These are phyloP conservation scores for Rauvolfia tetraphylla DNA, from an alignment of 257 asterid species.

Conservation along the genomic window DNA sequence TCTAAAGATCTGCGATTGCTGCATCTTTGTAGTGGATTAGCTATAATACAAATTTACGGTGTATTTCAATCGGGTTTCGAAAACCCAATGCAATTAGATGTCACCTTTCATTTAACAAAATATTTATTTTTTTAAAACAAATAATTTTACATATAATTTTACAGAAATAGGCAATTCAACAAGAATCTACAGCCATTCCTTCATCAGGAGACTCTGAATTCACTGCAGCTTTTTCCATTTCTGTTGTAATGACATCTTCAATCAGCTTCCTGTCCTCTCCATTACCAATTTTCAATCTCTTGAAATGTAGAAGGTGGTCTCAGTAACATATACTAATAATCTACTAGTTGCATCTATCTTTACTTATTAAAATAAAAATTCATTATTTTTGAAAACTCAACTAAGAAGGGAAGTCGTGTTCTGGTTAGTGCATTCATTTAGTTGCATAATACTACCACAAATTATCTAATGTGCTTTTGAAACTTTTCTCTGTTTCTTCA, in stretches of 20 bases:
- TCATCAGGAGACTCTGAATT: slow-evolving; percentile 18
- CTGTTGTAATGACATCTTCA: slow-evolving; percentile 26
- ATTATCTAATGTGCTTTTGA: not conserved
- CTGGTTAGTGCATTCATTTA: not conserved
- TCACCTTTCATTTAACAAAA: too few relatives aligned
- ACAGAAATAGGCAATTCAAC: not conserved
- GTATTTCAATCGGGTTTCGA: too few relatives aligned
- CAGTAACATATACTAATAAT: not conserved
- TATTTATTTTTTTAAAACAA: too few relatives aligned
- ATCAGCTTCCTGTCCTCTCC: slow-evolving; percentile 21
- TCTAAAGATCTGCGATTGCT: too few relatives aligned
- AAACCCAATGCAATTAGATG: too few relatives aligned
- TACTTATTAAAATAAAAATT: not conserved
- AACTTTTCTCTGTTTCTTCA: not conserved
- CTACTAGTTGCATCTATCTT: not conserved
- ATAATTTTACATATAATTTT: not conserved
- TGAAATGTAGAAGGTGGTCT: slow-evolving; percentile 8
- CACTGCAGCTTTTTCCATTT: slow-evolving; percentile 23
- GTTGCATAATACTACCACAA: not conserved
- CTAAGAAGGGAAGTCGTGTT: not conserved
- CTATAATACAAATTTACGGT: too few relatives aligned
- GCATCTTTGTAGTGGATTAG: too few relatives aligned
- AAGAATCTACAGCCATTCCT: slow-evolving; percentile 26
- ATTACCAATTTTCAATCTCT: slow-evolving; percentile 39
- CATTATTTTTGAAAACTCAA: not conserved